A percentile compares a stretch with the other conserved stretches of the same genome.
Conservation (phyloP, 306 rosid genomes). For the Arachis hypogaea region DNA sequence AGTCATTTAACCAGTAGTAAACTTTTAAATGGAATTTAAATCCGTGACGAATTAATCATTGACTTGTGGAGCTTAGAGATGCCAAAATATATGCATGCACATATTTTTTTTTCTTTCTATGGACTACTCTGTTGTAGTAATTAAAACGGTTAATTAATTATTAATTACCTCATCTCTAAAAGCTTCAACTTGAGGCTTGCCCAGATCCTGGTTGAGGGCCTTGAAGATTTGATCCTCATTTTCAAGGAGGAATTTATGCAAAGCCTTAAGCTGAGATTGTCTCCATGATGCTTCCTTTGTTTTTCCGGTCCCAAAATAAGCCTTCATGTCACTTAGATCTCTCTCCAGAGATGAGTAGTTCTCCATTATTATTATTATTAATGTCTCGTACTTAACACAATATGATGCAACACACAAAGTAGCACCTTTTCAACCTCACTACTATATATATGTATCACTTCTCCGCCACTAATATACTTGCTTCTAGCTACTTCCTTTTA, state of each 20-base stretch:
- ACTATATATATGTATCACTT: background rate
- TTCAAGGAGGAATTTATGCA: conserved; percentile 48
- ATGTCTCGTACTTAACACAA: background rate
- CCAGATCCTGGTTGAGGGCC: conserved; percentile 71
- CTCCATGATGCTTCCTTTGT: conserved; percentile 80
- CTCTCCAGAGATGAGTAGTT: conserved; percentile 31
- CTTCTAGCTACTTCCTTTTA: too few species aligned
- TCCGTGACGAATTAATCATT: too few species aligned
- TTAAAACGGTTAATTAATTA: too few species aligned
- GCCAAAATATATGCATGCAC: too few species aligned
- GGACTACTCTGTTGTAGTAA: too few species aligned
- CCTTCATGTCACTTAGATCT: conserved; percentile 51
- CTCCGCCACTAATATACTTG: too few species aligned
- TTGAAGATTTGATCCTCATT: conserved; percentile 52
- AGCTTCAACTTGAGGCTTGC: conserved; percentile 73
- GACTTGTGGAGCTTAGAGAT: too few species aligned
- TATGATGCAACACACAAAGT: background rate
- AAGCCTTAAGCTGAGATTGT: conserved; percentile 61
- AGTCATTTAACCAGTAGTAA: too few species aligned
- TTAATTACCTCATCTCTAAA: conserved; percentile 73
- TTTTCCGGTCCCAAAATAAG: conserved; percentile 52
- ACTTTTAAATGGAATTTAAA: too few species aligned
- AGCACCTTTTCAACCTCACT: too few species aligned
- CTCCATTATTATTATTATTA: conserved; percentile 27
- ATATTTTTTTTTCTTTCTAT: too few species aligned